Evolutionary conservation across 345 rosid species (phyloP), one percentile per base, ranked within the genome.

Genomic region (Lagerstroemia speciosa): DNA sequence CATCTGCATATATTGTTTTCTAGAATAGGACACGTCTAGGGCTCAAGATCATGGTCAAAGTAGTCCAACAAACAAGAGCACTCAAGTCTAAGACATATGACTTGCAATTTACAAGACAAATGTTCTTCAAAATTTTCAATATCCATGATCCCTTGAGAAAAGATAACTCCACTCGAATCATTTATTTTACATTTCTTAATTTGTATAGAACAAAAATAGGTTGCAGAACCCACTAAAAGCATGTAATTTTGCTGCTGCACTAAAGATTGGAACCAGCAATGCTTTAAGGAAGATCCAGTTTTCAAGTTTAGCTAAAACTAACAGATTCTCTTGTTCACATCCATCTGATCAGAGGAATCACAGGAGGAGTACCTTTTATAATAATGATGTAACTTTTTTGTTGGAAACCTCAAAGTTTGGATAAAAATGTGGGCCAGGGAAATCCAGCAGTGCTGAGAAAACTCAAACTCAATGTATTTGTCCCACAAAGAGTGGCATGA

Each of bases 401-500:
- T 84, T 6, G 97, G 93, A 80, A 81, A 86, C 80, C 75, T 86
- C 76, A 93, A 66, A 72, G 87, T 76, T 80, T 85, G 93, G 64
- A 86, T 77, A 72, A 81, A 88, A 62, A 90, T 65, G 57, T 82
- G 80, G 73, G 96, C 90, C 57, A 93, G 70, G 64, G 81, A 81
- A 78, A 83, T 78, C 97, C 98, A 93, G 37, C 79, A 71, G 77
- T 87, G 78, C 72, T 76, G 80, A 34, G 80, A 78, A 64, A 87
- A 76, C 78, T 87, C 86, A 67, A 82, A 93, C 34, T 82, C 90
- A 55, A 93, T 71, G 73, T 86, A 87, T 73, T 81, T 89, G 79
- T 93, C 96, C 98, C 98, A 90, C 77, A 93, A 74, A 6, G 76
- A 50, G 74, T 76, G 88, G 73, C 91, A 84, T 65, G 77, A 78